Base-by-base conservation (phyloP, 2,329 filamentous ascomycete species). In the Penicillium sp. region DNA sequence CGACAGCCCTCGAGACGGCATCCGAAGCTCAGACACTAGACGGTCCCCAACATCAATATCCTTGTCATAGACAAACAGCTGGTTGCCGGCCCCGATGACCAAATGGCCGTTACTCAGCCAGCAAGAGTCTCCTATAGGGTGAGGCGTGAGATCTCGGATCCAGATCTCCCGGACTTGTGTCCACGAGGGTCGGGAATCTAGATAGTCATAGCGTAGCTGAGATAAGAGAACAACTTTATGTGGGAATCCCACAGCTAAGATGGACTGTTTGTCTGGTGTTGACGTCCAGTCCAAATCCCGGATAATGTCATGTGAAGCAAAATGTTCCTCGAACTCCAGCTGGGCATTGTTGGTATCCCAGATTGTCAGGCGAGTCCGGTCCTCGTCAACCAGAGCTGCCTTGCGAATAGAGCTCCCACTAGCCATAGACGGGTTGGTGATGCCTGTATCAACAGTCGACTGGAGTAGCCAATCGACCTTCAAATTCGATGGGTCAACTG, bases 201-300 rank as follows among this genome's bases (percentile, higher is more conserved):
- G 79, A 68, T 96, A 96, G 72, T 96, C 91, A 67, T 94, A 97
- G 13, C 92, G 88, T 76, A 96, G 86, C 68, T 97, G 91, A 6
- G 89, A 87, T 27, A 96, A 82, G 3, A 97, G 79, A 31, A 95
- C 75, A 6, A 97, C 87, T 54, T 88, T 85, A 60, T 92, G 89
- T n/a, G 88, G 87, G 67, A 96, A 96, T 0, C 92, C 91, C n/a
- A 97, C 90, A 1, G 92, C 90, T 21, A 97, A 79, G 52, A 97
- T 91, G 1, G 90, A 93, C 67, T 96, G 91, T 46, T 86, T 86
- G 69, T 96, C 90, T 0, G 91, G 91, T 0, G 92, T 96, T 3
- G 90, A 93, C 1, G 91, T 93, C 93, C 93, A 97, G 71, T 96
- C 91, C 13, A 97, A 82, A 71, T 96, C 92, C 59, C 88, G 86